Evolutionary conservation across 768 basidiomycete species (phyloP).

Genomic region (Terana coerulea): DNA sequence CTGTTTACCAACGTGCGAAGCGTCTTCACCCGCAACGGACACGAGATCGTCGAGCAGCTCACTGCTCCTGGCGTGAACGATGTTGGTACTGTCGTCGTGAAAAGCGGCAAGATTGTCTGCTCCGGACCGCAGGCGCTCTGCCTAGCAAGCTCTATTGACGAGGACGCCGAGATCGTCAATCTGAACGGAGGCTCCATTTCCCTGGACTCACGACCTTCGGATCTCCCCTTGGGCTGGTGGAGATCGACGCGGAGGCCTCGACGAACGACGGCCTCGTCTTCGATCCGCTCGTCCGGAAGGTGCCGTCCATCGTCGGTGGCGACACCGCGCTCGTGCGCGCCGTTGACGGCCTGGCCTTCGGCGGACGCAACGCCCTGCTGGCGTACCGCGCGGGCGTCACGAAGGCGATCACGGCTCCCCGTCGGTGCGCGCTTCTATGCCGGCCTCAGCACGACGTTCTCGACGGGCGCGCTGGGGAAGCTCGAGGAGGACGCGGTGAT

Average conservation of each 20-base stretch:
- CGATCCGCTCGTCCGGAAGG: constrained; percentile 39
- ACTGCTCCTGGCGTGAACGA: constrained; percentile 3
- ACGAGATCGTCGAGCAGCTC: constrained; percentile 15
- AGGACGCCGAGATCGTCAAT: constrained; percentile 35
- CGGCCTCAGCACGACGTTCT: constrained; percentile 41
- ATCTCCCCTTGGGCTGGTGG: constrained; percentile 54
- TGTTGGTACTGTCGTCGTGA: constrained; percentile 40
- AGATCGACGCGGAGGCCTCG: constrained; percentile 54
- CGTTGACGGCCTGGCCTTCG: constrained; percentile 58
- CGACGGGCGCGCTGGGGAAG: constrained; percentile 35
- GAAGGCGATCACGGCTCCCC: constrained; percentile 36
- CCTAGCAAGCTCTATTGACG: constrained; percentile 5
- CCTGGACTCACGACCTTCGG: constrained; percentile 68
- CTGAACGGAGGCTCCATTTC: constrained; percentile 59
- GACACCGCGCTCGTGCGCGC: constrained; percentile 49
- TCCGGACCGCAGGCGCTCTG: constrained; percentile 25
- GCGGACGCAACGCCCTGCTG: constrained; percentile 32
- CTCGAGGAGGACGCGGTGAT: constrained; percentile 41
- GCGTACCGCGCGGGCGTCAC: constrained; percentile 48
- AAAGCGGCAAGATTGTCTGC: constrained; percentile 53
- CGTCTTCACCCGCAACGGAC: constrained; percentile 23
- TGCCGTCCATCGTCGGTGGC: constrained; percentile 41
- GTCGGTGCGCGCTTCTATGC: constrained; percentile 29
- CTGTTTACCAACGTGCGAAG: constrained; percentile 52
- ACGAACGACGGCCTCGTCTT: constrained; percentile 60